Percentiles rank a stretch among this genome's conserved stretches.
Conservation (phyloP, 2,329 filamentous ascomycete species). For the Apiospora koreana region DNA sequence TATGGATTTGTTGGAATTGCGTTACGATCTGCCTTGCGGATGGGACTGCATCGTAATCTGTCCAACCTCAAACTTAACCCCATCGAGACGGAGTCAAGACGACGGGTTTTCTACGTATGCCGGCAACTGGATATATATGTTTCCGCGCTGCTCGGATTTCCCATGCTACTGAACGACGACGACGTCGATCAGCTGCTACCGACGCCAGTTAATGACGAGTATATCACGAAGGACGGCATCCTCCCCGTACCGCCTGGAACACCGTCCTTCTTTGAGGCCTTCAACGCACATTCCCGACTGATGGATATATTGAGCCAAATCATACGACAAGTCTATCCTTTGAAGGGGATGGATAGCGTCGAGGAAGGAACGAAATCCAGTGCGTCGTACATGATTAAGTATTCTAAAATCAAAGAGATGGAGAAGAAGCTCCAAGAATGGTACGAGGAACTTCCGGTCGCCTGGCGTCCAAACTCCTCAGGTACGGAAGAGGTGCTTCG, state of each 20-base stretch:
- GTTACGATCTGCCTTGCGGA: constrained; percentile 71
- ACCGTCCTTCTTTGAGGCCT: constrained; percentile 62
- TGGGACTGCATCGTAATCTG: constrained; percentile 76
- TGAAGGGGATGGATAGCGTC: constrained; percentile 54
- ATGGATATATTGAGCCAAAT: constrained; percentile 67
- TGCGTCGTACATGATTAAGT: constrained; percentile 64
- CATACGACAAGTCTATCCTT: constrained; percentile 66
- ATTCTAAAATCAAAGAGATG: constrained; percentile 63
- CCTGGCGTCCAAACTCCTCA: constrained; percentile 78
- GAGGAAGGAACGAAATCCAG: constrained; percentile 42
- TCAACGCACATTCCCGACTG: constrained; percentile 65
- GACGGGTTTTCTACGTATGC: constrained; percentile 67
- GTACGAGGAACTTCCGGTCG: constrained; percentile 69
- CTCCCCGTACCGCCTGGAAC: constrained; percentile 55
- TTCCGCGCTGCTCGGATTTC: constrained; percentile 67
- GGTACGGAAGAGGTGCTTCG: constrained; percentile 73
- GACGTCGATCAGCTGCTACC: constrained; percentile 69
- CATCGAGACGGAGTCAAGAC: constrained; percentile 64
- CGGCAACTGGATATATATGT: constrained; percentile 73
- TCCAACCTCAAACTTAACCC: constrained; percentile 62
- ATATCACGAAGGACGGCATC: constrained; percentile 61
- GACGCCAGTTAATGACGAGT: constrained; percentile 67
- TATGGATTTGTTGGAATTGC: constrained; percentile 82
- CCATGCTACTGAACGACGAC: constrained; percentile 62
- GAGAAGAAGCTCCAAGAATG: constrained; percentile 64